Percentiles rank a stretch among this genome's conserved stretches.
These are phyloP conservation scores for Mycena galericulata DNA, from an alignment of 768 basidiomycete genomes.

Conservation along the genomic window DNA sequence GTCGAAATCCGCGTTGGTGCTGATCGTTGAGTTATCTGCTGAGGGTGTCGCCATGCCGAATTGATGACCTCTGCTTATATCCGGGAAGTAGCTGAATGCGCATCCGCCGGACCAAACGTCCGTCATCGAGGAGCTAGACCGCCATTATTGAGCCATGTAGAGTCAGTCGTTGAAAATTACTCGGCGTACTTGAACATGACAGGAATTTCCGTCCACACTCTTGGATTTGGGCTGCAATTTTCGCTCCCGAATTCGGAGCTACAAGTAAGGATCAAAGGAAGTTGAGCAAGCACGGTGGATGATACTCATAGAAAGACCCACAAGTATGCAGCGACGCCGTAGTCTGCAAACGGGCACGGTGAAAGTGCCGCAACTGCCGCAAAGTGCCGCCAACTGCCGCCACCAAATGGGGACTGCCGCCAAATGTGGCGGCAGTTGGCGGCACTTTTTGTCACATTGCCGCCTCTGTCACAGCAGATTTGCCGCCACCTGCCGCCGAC, in stretches of 20 bases:
- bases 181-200: constrained; percentile 62
- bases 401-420: too few species aligned
- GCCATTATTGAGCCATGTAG: not conserved
- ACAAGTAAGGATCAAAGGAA: not conserved
- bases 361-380: too few species aligned
- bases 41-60: constrained; percentile 92
- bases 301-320: constrained; percentile 79
- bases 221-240: constrained; percentile 53
- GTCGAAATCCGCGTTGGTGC: constrained; percentile 74
- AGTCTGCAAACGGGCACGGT: too few species aligned
- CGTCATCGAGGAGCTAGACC: constrained; percentile 73
- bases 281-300: too few species aligned
- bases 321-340: constrained; percentile 91
- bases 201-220: constrained; percentile 84
- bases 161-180: not conserved
- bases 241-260: constrained; percentile 36
- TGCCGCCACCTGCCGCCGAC: too few species aligned
- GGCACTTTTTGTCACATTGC: too few species aligned
- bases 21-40: constrained; percentile 71
- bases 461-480: too few species aligned
- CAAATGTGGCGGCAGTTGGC: too few species aligned
- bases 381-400: too few species aligned
- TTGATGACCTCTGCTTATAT: constrained; percentile 72
- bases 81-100: constrained; percentile 93
- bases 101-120: constrained; percentile 90